phyloP scores from a whole-genome alignment of 176 grass and related monocot species.

The Musa beccarii region DNA sequence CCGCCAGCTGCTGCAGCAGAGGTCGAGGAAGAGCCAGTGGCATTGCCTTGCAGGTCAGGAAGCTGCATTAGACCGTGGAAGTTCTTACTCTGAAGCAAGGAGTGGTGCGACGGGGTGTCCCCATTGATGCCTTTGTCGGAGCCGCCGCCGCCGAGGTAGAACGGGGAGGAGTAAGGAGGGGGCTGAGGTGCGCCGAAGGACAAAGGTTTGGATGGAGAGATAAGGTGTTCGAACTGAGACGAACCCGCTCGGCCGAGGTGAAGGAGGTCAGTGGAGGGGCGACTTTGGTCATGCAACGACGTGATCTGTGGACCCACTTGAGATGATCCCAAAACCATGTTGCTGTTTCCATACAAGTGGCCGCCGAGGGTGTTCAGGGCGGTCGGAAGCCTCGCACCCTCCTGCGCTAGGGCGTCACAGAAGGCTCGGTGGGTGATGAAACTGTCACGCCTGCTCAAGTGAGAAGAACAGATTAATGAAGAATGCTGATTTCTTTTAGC shows the following conservation, averaged over 20 bases:
- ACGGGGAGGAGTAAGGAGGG: not conserved
- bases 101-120: slow-evolving; percentile 5
- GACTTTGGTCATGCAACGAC: no score
- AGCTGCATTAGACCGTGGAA: slow-evolving; percentile 92
- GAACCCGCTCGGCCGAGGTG: no score
- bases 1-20: not conserved
- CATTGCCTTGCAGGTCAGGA: slow-evolving; percentile 59
- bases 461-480: not conserved
- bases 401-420: not conserved
- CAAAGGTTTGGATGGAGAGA: not conserved
- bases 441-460: not conserved
- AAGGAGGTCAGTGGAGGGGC: no score
- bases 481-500: not conserved
- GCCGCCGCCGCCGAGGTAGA: not conserved
- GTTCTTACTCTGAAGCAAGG: slow-evolving; percentile 55
- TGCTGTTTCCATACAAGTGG: not conserved
- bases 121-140: not conserved
- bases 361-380: not conserved
- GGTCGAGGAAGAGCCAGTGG: slow-evolving; percentile 3
- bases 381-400: not conserved
- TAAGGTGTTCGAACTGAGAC: not conserved
- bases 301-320: not conserved
- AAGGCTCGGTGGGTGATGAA: slow-evolving; percentile 1
- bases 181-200: not conserved
- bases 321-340: not conserved